Conservation (phyloP, 2,329 filamentous ascomycete species). For the Xylaria sp. region DNA sequence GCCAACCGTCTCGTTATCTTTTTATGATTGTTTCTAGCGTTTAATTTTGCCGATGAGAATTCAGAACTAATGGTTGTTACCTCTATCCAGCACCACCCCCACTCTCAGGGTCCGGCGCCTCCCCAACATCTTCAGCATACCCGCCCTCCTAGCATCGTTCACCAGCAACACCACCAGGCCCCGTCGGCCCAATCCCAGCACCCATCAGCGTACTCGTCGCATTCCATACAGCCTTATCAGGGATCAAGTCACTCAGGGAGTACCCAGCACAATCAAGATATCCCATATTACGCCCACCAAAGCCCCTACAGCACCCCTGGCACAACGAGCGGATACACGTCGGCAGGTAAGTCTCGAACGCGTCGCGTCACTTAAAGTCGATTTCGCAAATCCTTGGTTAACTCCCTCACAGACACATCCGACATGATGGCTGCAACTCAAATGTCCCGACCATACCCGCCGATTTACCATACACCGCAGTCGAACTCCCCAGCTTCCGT, state of each 20-base stretch:
- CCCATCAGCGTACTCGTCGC: conserved; percentile 74
- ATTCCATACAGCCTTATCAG: conserved; percentile 76
- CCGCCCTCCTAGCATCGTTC: conserved; percentile 77
- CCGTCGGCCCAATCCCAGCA: conserved; percentile 70
- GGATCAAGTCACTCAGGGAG: conserved; percentile 70
- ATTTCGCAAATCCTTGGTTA: conserved; percentile 33
- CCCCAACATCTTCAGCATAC: conserved; percentile 74
- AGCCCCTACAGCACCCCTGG: conserved; percentile 86
- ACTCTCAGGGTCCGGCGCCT: conserved; percentile 76
- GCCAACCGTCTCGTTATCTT: conserved; percentile 58
- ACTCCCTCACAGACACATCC: conserved; percentile 61
- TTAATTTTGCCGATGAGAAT: conserved; percentile 46
- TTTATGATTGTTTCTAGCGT: conserved; percentile 53
- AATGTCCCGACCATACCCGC: conserved; percentile 85
- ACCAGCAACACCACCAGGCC: conserved; percentile 77
- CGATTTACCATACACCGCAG: conserved; percentile 95
- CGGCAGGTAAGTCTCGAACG: conserved; percentile 74
- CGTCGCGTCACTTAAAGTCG: conserved; percentile 32
- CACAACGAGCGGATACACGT: conserved; percentile 84
- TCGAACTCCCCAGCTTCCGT: conserved; percentile 95
- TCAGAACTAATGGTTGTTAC: conserved; percentile 68
- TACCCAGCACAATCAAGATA: conserved; percentile 73
- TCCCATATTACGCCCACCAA: conserved; percentile 81
- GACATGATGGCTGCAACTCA: conserved; percentile 74
- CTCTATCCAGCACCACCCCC: conserved; percentile 79